phyloP scores from a whole-genome alignment of 176 grass and related monocot genomes.

The Phragmites australis region DNA sequence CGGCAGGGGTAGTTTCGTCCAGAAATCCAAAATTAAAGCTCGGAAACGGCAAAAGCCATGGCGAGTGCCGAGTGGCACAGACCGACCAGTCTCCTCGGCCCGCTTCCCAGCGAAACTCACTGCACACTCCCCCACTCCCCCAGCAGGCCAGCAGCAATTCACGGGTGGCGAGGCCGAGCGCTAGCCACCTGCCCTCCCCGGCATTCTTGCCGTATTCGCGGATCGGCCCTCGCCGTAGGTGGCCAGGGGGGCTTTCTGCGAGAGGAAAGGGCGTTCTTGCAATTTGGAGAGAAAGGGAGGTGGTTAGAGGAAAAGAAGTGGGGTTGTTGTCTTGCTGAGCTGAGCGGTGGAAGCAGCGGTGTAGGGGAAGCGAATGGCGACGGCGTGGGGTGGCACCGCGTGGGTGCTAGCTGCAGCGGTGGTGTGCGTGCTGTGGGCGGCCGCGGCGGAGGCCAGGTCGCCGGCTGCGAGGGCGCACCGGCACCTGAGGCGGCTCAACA shows the following conservation, averaged over 20 bases:
- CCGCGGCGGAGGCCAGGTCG: conserved; percentile 19
- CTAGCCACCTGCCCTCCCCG: background rate
- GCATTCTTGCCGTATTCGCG: conserved; percentile 24
- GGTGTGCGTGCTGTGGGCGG: conserved; percentile 46
- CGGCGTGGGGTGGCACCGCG: background rate
- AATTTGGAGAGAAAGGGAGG: background rate
- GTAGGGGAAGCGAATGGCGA: conserved; percentile 42
- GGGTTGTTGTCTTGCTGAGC: background rate
- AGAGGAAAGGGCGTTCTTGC: background rate
- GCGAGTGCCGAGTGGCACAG: conserved; percentile 27
- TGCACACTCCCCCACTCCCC: background rate
- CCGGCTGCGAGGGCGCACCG: conserved; percentile 42
- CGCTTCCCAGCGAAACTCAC: conserved; percentile 33
- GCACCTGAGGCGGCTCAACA: conserved; percentile 72
- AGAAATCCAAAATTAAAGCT: conserved; percentile 31
- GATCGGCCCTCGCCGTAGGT: conserved; percentile 4
- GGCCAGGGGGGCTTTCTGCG: conserved; percentile 8
- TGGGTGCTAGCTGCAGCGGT: background rate
- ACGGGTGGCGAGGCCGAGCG: conserved; percentile 14
- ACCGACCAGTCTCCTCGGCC: conserved; percentile 19
- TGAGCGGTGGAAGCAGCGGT: conserved; percentile 4
- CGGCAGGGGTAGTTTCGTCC: conserved; percentile 46
- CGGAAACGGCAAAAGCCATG: conserved; percentile 60
- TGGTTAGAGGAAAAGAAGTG: background rate
- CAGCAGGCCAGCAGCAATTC: background rate